Percentiles rank a stretch among this genome's conserved stretches.
Evolutionary conservation across 176 grass and related monocot genomes (phyloP).

Genomic region (Cymbopogon citratus): DNA sequence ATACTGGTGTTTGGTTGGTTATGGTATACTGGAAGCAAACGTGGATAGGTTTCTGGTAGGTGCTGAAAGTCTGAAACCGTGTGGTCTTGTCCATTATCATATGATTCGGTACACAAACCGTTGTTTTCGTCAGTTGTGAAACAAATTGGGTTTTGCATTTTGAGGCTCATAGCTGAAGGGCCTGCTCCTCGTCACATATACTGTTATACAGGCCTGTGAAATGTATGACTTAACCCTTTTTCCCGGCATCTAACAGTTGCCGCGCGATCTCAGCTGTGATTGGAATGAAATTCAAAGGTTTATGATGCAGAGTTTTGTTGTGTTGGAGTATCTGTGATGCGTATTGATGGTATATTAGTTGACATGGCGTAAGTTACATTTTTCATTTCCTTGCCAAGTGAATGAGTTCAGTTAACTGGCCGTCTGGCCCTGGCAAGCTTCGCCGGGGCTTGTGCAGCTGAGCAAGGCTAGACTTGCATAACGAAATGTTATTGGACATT

Average conservation of each 20-base stretch:
- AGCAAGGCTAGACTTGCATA: background rate
- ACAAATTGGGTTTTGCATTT: background rate
- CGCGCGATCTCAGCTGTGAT: constrained; percentile 10
- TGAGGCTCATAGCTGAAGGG: background rate
- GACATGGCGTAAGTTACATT: background rate
- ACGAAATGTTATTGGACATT: background rate
- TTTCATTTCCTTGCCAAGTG: background rate
- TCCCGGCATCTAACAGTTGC: background rate
- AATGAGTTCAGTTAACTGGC: too few relatives aligned
- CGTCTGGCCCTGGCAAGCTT: background rate
- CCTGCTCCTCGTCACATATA: background rate
- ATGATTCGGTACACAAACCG: background rate
- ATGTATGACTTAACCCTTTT: constrained; percentile 4
- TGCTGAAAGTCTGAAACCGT: background rate
- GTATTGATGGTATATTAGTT: background rate
- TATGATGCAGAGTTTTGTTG: too few relatives aligned
- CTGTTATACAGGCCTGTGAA: background rate
- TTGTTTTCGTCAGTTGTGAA: background rate
- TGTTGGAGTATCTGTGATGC: background rate
- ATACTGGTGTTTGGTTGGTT: constrained; percentile 38
- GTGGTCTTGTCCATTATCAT: constrained; percentile 2
- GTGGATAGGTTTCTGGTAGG: constrained; percentile 1
- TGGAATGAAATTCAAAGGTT: constrained; percentile 5
- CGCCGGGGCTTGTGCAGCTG: background rate
- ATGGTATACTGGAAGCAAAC: constrained; percentile 24